A percentile compares a stretch with the other conserved stretches of the same genome.
phyloP scores from a whole-genome alignment of 2,329 filamentous ascomycete species.

The Pleomassaria siparia region DNA sequence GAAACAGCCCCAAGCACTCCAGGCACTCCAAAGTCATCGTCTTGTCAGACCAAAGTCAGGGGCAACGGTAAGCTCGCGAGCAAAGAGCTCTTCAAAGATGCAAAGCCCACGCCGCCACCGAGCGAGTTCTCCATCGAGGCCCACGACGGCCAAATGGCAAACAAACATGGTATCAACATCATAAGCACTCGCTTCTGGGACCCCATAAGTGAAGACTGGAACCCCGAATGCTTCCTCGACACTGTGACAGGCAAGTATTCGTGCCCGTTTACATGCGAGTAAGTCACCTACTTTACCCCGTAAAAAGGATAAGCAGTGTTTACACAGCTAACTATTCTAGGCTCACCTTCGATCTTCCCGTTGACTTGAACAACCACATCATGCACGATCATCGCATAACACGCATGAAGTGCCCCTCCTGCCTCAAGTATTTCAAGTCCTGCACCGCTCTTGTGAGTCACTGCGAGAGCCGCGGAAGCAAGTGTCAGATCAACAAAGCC shows the following conservation, averaged over 20 bases:
- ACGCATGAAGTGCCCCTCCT: slow-evolving; percentile 42
- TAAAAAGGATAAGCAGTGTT: not conserved
- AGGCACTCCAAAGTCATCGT: not conserved
- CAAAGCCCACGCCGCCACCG: slow-evolving; percentile 27
- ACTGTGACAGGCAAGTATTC: slow-evolving; percentile 48
- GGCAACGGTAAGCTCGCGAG: slow-evolving; percentile 19
- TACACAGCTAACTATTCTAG: slow-evolving; percentile 11
- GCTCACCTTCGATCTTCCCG: slow-evolving; percentile 25
- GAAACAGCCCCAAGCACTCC: slow-evolving; percentile 13
- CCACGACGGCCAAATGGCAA: slow-evolving; percentile 28
- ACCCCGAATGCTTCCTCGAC: slow-evolving; percentile 52
- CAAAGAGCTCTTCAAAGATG: slow-evolving; percentile 41
- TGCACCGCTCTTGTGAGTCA: slow-evolving; percentile 43
- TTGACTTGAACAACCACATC: slow-evolving; percentile 42
- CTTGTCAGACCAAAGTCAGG: slow-evolving; percentile 25
- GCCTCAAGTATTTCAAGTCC: slow-evolving; percentile 45
- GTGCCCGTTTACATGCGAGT: slow-evolving; percentile 61
- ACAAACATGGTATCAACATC: slow-evolving; percentile 40
- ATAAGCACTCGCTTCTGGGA: slow-evolving; percentile 50
- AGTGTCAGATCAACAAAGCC: slow-evolving; percentile 40
- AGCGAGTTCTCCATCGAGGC: slow-evolving; percentile 33
- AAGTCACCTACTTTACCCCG: slow-evolving; percentile 21
- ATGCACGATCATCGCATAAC: slow-evolving; percentile 37
- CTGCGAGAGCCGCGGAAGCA: slow-evolving; percentile 38
- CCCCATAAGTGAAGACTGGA: slow-evolving; percentile 53